phyloP scores from a whole-genome alignment of 805 yeast species.

The Blastobotrys muscicola region DNA sequence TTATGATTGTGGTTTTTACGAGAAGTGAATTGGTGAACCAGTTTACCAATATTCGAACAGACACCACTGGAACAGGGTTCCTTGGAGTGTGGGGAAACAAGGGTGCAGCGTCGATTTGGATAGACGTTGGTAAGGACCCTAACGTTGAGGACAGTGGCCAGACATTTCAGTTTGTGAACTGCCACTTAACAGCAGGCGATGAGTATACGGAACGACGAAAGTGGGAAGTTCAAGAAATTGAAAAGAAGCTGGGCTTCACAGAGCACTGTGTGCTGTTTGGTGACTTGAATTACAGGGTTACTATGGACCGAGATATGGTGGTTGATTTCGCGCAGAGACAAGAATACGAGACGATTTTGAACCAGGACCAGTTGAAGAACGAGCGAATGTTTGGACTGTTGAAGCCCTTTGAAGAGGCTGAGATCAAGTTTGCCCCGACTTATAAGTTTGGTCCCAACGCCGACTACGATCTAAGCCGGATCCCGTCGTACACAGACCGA shows the following conservation, averaged over 20 bases:
- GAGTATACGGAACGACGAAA: constrained; percentile 31
- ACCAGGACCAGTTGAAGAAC: constrained; percentile 36
- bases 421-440: constrained; percentile 44
- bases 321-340: constrained; percentile 23
- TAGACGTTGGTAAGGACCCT: constrained; percentile 34
- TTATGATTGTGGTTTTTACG: constrained; percentile 40
- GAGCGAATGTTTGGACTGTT: constrained; percentile 26
- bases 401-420: constrained; percentile 39
- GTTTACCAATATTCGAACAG: constrained; percentile 31
- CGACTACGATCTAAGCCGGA: constrained; percentile 26
- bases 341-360: constrained; percentile 30
- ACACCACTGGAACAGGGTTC: constrained; percentile 48
- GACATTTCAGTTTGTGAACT: constrained; percentile 33
- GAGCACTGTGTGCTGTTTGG: constrained; percentile 31
- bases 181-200: constrained; percentile 49
- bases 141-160: constrained; percentile 21
- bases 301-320: constrained; percentile 25
- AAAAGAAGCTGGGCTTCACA: constrained; percentile 20
- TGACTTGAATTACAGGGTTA: constrained; percentile 45
- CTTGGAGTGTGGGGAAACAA: constrained; percentile 52
- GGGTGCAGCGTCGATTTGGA: constrained; percentile 43
- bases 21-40: constrained; percentile 28
- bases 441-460: constrained; percentile 34
- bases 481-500: constrained; percentile 55
- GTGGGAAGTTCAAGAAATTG: constrained; percentile 37